phyloP scores from a whole-genome alignment of 2,329 filamentous ascomycete species.

The Colletotrichum neosansevieriae region DNA sequence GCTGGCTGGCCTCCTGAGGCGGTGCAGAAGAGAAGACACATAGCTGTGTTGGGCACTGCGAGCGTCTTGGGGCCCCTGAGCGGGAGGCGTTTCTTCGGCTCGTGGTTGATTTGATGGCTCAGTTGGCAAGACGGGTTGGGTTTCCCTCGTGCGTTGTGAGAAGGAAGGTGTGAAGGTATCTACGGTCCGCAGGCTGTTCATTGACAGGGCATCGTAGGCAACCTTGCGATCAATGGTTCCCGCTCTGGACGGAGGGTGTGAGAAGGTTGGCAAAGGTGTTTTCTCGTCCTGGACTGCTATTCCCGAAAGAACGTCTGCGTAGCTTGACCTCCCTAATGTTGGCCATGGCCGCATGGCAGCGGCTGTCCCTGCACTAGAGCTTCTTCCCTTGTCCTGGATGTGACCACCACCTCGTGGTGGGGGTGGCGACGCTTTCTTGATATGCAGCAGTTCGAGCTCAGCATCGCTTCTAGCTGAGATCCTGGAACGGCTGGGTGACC shows the following conservation, averaged over 20 bases:
- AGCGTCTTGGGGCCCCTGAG: not conserved
- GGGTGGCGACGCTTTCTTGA: constrained; percentile 53
- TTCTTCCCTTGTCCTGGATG: constrained; percentile 45
- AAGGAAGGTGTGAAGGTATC: constrained; percentile 5
- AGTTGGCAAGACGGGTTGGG: not conserved
- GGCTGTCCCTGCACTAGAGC: constrained; percentile 40
- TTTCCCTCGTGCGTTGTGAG: constrained; percentile 6
- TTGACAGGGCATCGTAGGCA: constrained; percentile 46
- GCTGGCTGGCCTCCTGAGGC: not conserved
- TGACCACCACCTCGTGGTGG: constrained; percentile 45
- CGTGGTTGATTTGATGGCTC: not conserved
- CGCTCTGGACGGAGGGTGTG: constrained; percentile 33
- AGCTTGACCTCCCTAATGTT: constrained; percentile 49
- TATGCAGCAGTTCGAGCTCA: constrained; percentile 56
- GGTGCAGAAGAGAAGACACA: not conserved
- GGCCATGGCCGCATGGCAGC: constrained; percentile 46
- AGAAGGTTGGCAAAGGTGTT: constrained; percentile 42
- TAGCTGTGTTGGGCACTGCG: not conserved
- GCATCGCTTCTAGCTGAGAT: constrained; percentile 55
- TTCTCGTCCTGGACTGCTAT: constrained; percentile 39
- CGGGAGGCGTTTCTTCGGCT: not conserved
- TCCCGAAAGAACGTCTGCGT: constrained; percentile 46
- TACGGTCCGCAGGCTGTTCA: constrained; percentile 37
- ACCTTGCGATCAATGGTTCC: constrained; percentile 34
- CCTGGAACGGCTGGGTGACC: constrained; percentile 46